Evolutionary conservation across 805 yeast genomes (phyloP).

Genomic region (Starmerella tilneyi): DNA sequence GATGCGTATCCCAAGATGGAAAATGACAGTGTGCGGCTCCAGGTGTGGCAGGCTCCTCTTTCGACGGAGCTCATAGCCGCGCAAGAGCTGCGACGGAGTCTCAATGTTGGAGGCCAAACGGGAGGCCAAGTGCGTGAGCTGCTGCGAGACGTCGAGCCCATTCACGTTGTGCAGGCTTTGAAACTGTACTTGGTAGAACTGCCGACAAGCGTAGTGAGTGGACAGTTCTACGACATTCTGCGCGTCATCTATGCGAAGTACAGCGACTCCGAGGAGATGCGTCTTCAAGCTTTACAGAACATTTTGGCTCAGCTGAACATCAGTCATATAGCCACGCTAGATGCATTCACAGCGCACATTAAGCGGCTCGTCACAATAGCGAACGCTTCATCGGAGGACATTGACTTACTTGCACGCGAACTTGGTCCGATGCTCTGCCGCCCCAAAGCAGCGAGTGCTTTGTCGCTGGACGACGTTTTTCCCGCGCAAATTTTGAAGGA

Average conservation of each 20-base stretch:
- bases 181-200: conserved; percentile 67
- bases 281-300: conserved; percentile 56
- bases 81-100: conserved; percentile 15
- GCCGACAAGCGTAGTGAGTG: conserved; percentile 65
- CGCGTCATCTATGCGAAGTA: conserved; percentile 53
- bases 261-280: conserved; percentile 33
- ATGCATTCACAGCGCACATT: conserved; percentile 69
- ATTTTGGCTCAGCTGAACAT: conserved; percentile 58
- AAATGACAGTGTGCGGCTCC: conserved; percentile 57
- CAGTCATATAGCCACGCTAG: conserved; percentile 66
- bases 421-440: conserved; percentile 53
- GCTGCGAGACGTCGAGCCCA: conserved; percentile 35
- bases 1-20: conserved; percentile 51
- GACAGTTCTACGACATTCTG: conserved; percentile 53
- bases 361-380: conserved; percentile 49
- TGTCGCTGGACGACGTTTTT: conserved; percentile 49
- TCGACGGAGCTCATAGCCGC: conserved; percentile 32
- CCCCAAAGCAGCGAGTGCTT: conserved; percentile 39
- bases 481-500: conserved; percentile 52
- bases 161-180: conserved; percentile 51
- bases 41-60: conserved; percentile 54
- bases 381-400: conserved; percentile 30
- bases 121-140: conserved; percentile 24
- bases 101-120: conserved; percentile 18
- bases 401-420: conserved; percentile 45